Evolutionary conservation across 345 rosid species (phyloP), one percentile per base, ranked within the genome.

Genomic region (Isatis tinctoria): DNA sequence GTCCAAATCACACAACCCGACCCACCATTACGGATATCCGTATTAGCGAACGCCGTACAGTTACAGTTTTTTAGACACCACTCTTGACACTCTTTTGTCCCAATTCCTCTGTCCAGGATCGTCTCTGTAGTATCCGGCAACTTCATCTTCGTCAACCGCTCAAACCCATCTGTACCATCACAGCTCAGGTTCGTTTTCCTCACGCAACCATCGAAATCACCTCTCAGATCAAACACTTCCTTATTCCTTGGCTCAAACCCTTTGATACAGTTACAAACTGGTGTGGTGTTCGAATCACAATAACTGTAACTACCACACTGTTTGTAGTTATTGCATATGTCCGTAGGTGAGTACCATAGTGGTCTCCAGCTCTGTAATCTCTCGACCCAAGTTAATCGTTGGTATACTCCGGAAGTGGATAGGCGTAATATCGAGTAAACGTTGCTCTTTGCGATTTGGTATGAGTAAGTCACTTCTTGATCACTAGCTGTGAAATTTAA

Each of bases 341-440:
- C 93, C 26, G 79, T 84, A 1, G 87, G 90, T 3, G 88, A 87
- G 10, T 63, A 81, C 97, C 92, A 92, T 37, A 86, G 82, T 5
- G 26, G 0, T 39, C 28, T 80, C 97, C 96, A 92, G 2, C 12
- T 22, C 20, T 74, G 11, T 0, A 8, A 53, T 24, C 70, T 74
- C 1, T 79, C 79, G 13, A 82, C 60, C 93, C 87, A 87, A 0
- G 82, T 78, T 40, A 28, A 75, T 53, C 84, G 63, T 14, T 30
- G 78, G 70, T 0, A 84, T 73, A 1, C 0, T 0, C 53, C 90
- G 93, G 33, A 2, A 0, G 80, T 6, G 45, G 59, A 81, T 20
- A 92, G 74, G 1, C 12, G 60, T 53, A 92, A 69, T 26, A 92
- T 81, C 26, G 96, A 90, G 22, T 61, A 65, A 2, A 83, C 3